Evolutionary conservation across 2,329 filamentous ascomycete genomes (phyloP), one percentile per base, ranked within the genome.

Genomic region (Neonectria neomacrospora): DNA sequence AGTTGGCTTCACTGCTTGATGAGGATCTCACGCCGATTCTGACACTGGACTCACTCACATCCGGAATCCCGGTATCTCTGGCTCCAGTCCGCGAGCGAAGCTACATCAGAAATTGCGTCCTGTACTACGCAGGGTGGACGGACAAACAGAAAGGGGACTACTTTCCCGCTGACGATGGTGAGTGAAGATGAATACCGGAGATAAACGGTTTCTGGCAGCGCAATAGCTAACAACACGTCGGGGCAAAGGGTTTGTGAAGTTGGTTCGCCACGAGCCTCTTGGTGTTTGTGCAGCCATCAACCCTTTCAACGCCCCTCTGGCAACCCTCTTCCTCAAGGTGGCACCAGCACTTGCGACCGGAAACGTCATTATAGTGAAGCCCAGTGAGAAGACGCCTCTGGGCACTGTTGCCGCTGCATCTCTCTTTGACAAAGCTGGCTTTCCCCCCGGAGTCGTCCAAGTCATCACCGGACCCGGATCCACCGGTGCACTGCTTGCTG

Each of bases 401-500:
- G 0, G 74, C 86, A 52, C 80, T 79, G 16, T 58, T 11, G 57
- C 52, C 4, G 51, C 54, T 20, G 61, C 76, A 23, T 80, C 83
- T 0, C 85, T 83, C 73, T 85, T 85, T 14, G 84, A 80, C 2
- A 80, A 84, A 60, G 73, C 82, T 26, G 77, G 87, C 73, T 86
- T 89, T 72, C 86, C 86, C 3, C 83, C 85, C 1, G 88, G 88
- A 42, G 85, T 90, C 22, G 69, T 90, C 4, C 60, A 67, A 34
- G 61, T 67, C n/a, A n/a, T 67, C 3, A 64, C 52, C 5, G 88
- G 88, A 14, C 85, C 85, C 55, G 86, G 89, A 67, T 78, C 81
- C 53, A 82, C 90, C 8, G 88, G 88, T n/a, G 84, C 83, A 1
- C 80, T 80, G 79, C 75, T 90, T 58, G 87, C 85, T 0, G 73